Evolutionary conservation across 768 basidiomycete species (phyloP).

Genomic region (Mycena rebaudengoi): DNA sequence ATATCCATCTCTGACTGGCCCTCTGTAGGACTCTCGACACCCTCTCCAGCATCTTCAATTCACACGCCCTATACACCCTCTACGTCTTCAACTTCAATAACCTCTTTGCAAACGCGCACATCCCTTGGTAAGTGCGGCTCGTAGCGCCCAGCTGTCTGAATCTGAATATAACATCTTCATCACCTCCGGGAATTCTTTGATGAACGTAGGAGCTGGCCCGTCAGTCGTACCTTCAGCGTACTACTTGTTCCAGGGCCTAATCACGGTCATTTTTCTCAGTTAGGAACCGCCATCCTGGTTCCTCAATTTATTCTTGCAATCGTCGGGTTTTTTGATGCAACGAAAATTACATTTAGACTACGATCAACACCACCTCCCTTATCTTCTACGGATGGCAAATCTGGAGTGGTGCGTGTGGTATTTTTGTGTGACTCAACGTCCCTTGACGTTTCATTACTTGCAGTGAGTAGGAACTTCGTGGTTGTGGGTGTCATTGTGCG

Average conservation of each 20-base stretch:
- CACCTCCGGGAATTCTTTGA: conserved; percentile 9
- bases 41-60: conserved; percentile 6
- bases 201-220: conserved; percentile 11
- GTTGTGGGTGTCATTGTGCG: conserved; percentile 2
- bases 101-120: conserved; percentile 7
- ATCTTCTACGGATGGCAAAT: conserved; percentile 5
- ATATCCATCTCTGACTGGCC: conserved; percentile 4
- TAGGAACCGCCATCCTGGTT: neutral
- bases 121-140: conserved; percentile 4
- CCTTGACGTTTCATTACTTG: conserved; percentile 2
- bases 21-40: conserved; percentile 10
- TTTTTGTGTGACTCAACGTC: neutral
- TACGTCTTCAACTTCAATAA: conserved; percentile 7
- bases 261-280: neutral
- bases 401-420: conserved; percentile 6
- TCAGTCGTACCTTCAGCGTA: conserved; percentile 6
- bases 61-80: conserved; percentile 5
- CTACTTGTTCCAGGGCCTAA: conserved; percentile 4
- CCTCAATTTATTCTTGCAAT: neutral
- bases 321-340: conserved; percentile 1
- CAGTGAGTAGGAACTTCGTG: conserved; percentile 5
- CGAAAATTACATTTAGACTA: conserved; percentile 2
- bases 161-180: conserved; percentile 6
- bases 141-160: conserved; percentile 4
- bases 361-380: neutral